Percentiles rank a stretch among this genome's conserved stretches.
Conservation (phyloP, 2,329 filamentous ascomycete species). For the Apiospora marii region DNA sequence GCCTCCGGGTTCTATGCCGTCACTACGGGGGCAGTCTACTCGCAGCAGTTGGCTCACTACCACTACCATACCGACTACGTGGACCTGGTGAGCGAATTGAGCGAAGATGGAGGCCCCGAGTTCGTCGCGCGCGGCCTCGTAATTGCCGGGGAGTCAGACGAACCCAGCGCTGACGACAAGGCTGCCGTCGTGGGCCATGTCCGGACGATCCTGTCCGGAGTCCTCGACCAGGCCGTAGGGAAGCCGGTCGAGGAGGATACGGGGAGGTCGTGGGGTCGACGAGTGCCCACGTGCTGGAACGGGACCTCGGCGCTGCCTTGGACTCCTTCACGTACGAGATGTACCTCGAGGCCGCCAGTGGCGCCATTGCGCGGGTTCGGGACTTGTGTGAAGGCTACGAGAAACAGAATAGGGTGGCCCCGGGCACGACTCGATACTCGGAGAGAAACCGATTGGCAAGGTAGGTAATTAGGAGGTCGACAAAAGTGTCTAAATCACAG, state of each 20-base stretch:
- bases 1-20: neutral
- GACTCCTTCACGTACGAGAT: neutral
- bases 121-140: neutral
- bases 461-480: too few relatives aligned
- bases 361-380: neutral
- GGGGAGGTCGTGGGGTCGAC: neutral
- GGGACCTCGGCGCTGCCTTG: neutral
- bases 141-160: neutral
- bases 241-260: neutral
- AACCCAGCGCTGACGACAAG: neutral
- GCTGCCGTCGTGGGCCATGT: neutral
- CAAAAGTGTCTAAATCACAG: too few relatives aligned
- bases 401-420: neutral
- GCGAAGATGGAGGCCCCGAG: neutral
- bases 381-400: neutral
- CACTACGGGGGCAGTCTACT: neutral
- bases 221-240: neutral
- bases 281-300: neutral
- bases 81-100: neutral
- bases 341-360: neutral
- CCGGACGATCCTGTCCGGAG: neutral
- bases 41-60: neutral
- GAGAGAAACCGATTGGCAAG: neutral
- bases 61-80: neutral
- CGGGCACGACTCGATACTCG: neutral